These are phyloP conservation scores for Dipodascopsis uninucleata DNA, from an alignment of 805 yeast genomes.

Conservation along the genomic window DNA sequence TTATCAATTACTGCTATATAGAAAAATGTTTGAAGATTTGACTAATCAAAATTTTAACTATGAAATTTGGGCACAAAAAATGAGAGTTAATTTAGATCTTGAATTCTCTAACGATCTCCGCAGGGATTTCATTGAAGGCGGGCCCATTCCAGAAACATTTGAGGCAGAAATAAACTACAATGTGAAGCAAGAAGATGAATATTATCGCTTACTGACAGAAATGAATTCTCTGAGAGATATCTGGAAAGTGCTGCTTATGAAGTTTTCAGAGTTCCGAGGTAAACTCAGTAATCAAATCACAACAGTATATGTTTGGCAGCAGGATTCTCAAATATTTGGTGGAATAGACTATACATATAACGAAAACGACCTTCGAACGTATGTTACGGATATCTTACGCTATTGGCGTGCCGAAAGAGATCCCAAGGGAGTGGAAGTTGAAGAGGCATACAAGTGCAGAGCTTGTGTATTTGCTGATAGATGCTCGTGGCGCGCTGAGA, in stretches of 20 bases:
- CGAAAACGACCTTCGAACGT: conserved; percentile 2
- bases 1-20: conserved; percentile 21
- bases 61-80: not conserved
- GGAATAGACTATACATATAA: conserved; percentile 20
- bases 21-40: conserved; percentile 16
- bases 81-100: conserved; percentile 6
- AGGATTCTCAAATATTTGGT: conserved; percentile 13
- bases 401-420: conserved; percentile 25
- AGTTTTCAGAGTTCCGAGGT: conserved; percentile 11
- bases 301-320: conserved; percentile 16
- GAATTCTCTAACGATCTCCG: conserved; percentile 5
- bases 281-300: conserved; percentile 7
- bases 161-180: conserved; percentile 1
- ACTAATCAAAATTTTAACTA: conserved; percentile 18
- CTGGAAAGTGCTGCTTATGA: conserved; percentile 12
- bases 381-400: not conserved
- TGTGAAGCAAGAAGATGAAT: not conserved
- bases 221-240: conserved; percentile 13
- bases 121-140: conserved; percentile 7
- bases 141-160: conserved; percentile 2
- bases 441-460: conserved; percentile 26
- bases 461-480: conserved; percentile 15
- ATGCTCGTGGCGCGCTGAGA: conserved; percentile 21
- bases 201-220: conserved; percentile 1
- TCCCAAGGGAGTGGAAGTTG: conserved; percentile 27